A percentile compares a stretch with the other conserved stretches of the same genome.
Conservation (phyloP, 2,329 filamentous ascomycete genomes). For the Camptophora hylomeconis region DNA sequence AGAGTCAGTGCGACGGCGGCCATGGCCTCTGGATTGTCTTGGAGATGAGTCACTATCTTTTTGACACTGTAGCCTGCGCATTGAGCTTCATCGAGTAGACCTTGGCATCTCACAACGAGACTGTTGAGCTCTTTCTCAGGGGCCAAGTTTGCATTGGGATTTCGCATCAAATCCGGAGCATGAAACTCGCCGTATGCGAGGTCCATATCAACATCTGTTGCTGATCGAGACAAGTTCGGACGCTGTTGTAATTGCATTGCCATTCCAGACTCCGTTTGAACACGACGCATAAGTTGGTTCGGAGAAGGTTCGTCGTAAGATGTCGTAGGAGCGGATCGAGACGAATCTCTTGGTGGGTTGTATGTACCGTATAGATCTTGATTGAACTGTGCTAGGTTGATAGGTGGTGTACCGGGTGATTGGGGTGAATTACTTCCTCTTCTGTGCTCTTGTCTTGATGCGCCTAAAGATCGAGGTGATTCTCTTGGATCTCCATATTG, state of each 20-base stretch:
- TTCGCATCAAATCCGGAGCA: slow-evolving; percentile 43
- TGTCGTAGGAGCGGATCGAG: slow-evolving; percentile 18
- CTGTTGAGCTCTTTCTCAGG: slow-evolving; percentile 41
- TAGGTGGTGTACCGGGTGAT: slow-evolving; percentile 1
- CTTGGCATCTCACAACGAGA: slow-evolving; percentile 63
- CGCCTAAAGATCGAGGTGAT: slow-evolving; percentile 2
- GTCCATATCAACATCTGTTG: slow-evolving; percentile 59
- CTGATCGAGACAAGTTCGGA: slow-evolving; percentile 12
- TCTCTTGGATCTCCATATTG: neutral
- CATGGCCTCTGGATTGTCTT: slow-evolving; percentile 77
- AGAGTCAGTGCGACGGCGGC: slow-evolving; percentile 87
- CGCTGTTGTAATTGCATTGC: slow-evolving; percentile 8
- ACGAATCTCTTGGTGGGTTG: slow-evolving; percentile 2
- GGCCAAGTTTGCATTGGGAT: slow-evolving; percentile 31
- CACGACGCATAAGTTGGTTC: slow-evolving; percentile 10
- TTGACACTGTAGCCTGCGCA: slow-evolving; percentile 76
- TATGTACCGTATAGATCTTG: slow-evolving; percentile 12
- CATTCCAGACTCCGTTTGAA: slow-evolving; percentile 16
- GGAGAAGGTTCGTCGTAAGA: slow-evolving; percentile 2
- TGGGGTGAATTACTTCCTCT: slow-evolving; percentile 1
- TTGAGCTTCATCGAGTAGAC: slow-evolving; percentile 71
- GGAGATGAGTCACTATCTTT: slow-evolving; percentile 66
- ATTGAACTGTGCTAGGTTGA: slow-evolving; percentile 14
- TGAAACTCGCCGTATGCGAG: slow-evolving; percentile 78
- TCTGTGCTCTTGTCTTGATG: neutral